Conservation (phyloP, 83 land plant genomes). For the Larix sibirica region DNA sequence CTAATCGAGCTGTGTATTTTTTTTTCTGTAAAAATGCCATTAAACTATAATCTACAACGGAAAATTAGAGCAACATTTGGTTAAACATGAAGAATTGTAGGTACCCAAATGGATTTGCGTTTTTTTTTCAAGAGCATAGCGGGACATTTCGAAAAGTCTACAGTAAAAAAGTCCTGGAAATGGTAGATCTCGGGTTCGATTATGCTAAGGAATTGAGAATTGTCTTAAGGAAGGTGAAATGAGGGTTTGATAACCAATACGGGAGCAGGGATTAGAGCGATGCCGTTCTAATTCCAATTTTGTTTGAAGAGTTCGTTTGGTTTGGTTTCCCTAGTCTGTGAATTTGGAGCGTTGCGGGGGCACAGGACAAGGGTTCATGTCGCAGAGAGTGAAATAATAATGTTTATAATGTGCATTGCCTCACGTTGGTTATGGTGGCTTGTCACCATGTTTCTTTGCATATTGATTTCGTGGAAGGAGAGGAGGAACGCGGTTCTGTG, state of each 20-base stretch:
- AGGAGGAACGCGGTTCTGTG: constrained; percentile 56
- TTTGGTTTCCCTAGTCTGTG: not conserved
- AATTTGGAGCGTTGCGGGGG: constrained; percentile 11
- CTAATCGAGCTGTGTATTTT: too few species aligned
- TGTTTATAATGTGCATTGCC: constrained; percentile 67
- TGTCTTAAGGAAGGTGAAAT: not conserved
- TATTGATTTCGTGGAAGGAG: constrained; percentile 68
- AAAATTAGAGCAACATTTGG: not conserved
- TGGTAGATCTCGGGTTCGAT: not conserved
- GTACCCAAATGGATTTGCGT: not conserved
- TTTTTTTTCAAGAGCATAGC: too few species aligned
- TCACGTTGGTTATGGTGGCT: constrained; percentile 84
- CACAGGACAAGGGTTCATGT: not conserved
- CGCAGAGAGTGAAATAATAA: constrained; percentile 16
- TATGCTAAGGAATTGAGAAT: not conserved
- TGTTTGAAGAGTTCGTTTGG: not conserved
- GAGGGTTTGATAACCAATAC: not conserved
- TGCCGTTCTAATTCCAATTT: not conserved
- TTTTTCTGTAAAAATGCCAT: too few species aligned
- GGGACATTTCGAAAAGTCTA: not conserved
- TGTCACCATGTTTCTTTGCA: constrained; percentile 88
- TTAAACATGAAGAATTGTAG: not conserved
- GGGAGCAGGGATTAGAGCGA: not conserved
- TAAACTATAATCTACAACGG: not conserved
- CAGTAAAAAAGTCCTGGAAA: not conserved